Percentiles rank a stretch among this genome's conserved stretches.
phyloP scores from a whole-genome alignment of 208 protist species.

The Leishmania mexicana region DNA sequence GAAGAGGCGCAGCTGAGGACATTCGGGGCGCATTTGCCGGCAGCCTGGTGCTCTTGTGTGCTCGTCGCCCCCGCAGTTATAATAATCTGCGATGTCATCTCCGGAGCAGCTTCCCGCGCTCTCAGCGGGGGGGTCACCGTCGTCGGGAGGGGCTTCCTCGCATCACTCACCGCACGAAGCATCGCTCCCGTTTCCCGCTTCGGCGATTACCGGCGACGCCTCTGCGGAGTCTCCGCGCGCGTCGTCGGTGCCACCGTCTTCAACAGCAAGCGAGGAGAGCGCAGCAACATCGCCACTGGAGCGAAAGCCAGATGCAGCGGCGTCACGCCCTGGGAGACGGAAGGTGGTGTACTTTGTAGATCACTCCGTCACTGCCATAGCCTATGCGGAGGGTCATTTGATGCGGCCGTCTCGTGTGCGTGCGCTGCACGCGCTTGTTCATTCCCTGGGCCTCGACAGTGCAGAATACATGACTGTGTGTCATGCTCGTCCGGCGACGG shows the following conservation, averaged over 20 bases:
- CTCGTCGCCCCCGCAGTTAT: too few relatives aligned
- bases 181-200: background rate
- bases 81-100: background rate
- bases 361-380: slow-evolving; percentile 65
- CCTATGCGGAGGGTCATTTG: slow-evolving; percentile 70
- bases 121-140: background rate
- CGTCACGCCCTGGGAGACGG: slow-evolving; percentile 7
- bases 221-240: background rate
- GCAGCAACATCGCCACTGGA: background rate
- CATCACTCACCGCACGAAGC: background rate
- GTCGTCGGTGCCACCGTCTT: background rate
- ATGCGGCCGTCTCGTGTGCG: slow-evolving; percentile 82
- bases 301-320: background rate
- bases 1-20: background rate
- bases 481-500: slow-evolving; percentile 57
- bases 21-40: background rate
- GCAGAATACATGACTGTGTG: slow-evolving; percentile 53
- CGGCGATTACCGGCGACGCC: background rate
- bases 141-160: background rate
- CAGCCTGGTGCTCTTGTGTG: background rate
- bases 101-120: background rate
- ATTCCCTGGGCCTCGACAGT: slow-evolving; percentile 65
- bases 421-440: slow-evolving; percentile 69
- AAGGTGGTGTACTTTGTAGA: slow-evolving; percentile 85
- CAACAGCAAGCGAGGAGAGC: background rate